A percentile compares a stretch with the other conserved stretches of the same genome.
Conservation (phyloP, 116 monocot genomes). For the Papilionanthe hybrid region DNA sequence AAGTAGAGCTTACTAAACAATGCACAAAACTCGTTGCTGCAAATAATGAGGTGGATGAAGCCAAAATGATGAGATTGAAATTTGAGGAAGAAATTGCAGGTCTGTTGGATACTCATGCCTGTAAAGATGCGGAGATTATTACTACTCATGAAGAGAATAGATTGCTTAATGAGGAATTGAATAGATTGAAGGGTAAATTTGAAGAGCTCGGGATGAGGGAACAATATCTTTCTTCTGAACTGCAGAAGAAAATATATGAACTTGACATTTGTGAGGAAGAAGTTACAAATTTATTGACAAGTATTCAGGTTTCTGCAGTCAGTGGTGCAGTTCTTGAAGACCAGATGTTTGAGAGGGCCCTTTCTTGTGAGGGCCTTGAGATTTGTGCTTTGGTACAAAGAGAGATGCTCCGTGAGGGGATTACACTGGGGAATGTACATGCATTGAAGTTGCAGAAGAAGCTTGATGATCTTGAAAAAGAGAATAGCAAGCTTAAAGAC, state of each 20-base stretch:
- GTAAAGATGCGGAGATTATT: conserved; percentile 34
- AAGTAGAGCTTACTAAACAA: conserved; percentile 21
- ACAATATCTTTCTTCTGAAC: conserved; percentile 16
- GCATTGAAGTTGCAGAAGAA: conserved; percentile 24
- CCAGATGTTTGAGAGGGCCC: conserved; percentile 40
- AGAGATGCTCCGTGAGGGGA: conserved; percentile 26
- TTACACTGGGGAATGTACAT: conserved; percentile 12
- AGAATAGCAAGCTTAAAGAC: conserved; percentile 39
- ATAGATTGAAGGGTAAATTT: conserved; percentile 23
- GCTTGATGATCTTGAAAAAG: conserved; percentile 24
- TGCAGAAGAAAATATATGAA: conserved; percentile 27
- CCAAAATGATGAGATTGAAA: conserved; percentile 30
- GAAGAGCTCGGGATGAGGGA: conserved; percentile 27
- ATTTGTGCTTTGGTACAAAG: conserved; percentile 30
- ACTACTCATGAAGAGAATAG: conserved; percentile 20
- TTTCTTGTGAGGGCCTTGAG: conserved; percentile 35
- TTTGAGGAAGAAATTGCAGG: conserved; percentile 31
- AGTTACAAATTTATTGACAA: conserved; percentile 29
- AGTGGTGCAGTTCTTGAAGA: conserved; percentile 50
- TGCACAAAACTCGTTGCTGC: conserved; percentile 22
- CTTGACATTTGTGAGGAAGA: conserved; percentile 41
- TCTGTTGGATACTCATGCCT: conserved; percentile 24
- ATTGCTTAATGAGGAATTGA: conserved; percentile 19
- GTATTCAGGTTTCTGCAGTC: conserved; percentile 28
- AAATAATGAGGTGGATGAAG: conserved; percentile 35